These are phyloP conservation scores for Ophiostoma novo-ulmi DNA, from an alignment of 2,329 filamentous ascomycete genomes.

Conservation along the genomic window DNA sequence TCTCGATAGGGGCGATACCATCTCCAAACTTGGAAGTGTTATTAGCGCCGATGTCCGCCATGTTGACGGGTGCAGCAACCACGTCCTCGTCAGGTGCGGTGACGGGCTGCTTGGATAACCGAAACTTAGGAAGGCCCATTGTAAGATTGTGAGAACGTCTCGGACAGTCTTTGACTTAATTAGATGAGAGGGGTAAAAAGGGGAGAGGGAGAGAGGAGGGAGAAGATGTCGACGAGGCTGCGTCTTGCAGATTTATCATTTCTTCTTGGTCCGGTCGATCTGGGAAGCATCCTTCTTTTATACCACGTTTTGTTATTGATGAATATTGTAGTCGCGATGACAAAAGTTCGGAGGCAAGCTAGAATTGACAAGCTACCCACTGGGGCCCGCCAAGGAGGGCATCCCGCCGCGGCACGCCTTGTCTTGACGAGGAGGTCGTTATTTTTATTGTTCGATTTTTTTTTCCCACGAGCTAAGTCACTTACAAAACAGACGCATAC, in stretches of 20 bases:
- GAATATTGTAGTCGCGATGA: neutral
- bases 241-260: neutral
- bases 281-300: constrained; percentile 1
- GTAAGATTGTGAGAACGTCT: neutral
- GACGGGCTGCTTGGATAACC: constrained; percentile 14
- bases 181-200: neutral
- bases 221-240: neutral
- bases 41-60: neutral
- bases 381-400: neutral
- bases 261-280: neutral
- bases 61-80: neutral
- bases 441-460: neutral
- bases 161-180: neutral
- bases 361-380: neutral
- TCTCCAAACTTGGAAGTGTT: neutral
- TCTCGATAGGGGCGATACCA: neutral
- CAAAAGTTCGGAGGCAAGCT: neutral
- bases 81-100: constrained; percentile 13
- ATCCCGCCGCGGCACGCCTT: constrained; percentile 10
- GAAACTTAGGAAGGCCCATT: constrained; percentile 21
- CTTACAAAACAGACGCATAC: neutral
- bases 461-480: neutral
- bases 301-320: neutral
- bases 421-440: neutral
- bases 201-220: neutral